These are phyloP conservation scores for Aureobasidium sp. DNA, from an alignment of 2,329 filamentous ascomycete genomes.

Conservation along the genomic window DNA sequence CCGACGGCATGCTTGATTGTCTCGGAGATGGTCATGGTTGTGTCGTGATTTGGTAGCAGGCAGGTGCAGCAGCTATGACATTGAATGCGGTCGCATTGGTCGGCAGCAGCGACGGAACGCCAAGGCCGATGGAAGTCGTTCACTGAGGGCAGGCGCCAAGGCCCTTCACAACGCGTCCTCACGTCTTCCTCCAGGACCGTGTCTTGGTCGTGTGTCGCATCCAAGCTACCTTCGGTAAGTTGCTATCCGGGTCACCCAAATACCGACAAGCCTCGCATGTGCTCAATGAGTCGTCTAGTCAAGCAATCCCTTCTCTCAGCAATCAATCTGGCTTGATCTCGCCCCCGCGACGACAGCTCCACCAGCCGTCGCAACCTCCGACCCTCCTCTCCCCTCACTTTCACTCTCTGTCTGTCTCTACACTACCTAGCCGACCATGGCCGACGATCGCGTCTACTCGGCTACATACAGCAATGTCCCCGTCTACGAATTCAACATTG, in stretches of 20 bases:
- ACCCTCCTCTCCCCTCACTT: neutral
- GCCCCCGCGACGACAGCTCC: neutral
- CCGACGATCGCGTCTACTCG: slow-evolving; percentile 44
- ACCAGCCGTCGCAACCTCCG: neutral
- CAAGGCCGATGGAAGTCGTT: neutral
- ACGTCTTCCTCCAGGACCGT: neutral
- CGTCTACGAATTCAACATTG: slow-evolving; percentile 88
- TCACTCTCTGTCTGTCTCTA: no score
- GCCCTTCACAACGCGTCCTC: neutral
- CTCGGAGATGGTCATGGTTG: slow-evolving; percentile 34
- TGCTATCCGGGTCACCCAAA: neutral
- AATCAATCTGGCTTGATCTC: neutral
- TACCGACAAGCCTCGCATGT: neutral
- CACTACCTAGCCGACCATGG: neutral
- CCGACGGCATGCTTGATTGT: slow-evolving; percentile 41
- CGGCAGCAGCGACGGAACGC: neutral
- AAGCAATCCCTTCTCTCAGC: neutral
- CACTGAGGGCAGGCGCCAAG: neutral
- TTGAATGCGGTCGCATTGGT: slow-evolving; percentile 4
- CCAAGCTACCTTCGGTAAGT: neutral
- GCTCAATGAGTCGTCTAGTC: neutral
- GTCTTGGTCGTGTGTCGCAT: neutral
- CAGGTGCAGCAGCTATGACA: neutral
- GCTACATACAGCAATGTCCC: slow-evolving; percentile 63
- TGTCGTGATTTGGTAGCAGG: neutral